These are phyloP conservation scores for Fusarium sp. DNA, from an alignment of 2,329 filamentous ascomycete species.

Conservation along the genomic window DNA sequence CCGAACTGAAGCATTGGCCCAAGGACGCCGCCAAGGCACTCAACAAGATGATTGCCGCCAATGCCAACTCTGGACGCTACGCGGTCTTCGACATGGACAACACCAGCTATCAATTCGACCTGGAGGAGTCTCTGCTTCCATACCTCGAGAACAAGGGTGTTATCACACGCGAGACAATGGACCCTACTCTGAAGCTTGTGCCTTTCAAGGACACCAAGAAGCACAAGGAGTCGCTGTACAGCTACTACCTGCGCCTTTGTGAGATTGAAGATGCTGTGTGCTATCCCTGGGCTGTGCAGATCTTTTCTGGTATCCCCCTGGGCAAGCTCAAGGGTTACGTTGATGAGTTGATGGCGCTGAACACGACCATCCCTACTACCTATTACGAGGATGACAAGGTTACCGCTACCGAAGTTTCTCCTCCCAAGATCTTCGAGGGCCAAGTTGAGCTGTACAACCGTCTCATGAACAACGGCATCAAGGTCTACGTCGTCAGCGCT, in stretches of 20 bases:
- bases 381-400: conserved; percentile 55
- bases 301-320: conserved; percentile 59
- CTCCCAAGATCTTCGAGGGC: conserved; percentile 56
- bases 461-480: conserved; percentile 59
- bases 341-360: conserved; percentile 61
- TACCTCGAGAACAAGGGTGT: conserved; percentile 59
- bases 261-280: conserved; percentile 58
- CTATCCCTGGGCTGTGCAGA: conserved; percentile 59
- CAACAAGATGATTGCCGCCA: conserved; percentile 55
- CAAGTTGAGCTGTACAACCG: conserved; percentile 60
- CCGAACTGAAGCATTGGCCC: conserved; percentile 55
- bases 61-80: conserved; percentile 55
- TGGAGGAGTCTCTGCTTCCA: conserved; percentile 60
- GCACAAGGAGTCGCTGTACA: conserved; percentile 58
- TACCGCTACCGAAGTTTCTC: conserved; percentile 48
- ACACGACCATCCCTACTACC: conserved; percentile 53
- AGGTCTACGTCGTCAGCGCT: conserved; percentile 59
- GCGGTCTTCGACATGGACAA: conserved; percentile 63
- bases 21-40: conserved; percentile 52
- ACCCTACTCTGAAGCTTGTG: conserved; percentile 57
- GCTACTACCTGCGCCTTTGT: conserved; percentile 61
- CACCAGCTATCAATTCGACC: conserved; percentile 58
- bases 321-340: conserved; percentile 61
- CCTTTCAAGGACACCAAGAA: conserved; percentile 57
- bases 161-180: conserved; percentile 57